Base-by-base conservation (phyloP, 108 stramenopile genomes). In the Nannochloropsis gaditana region DNA sequence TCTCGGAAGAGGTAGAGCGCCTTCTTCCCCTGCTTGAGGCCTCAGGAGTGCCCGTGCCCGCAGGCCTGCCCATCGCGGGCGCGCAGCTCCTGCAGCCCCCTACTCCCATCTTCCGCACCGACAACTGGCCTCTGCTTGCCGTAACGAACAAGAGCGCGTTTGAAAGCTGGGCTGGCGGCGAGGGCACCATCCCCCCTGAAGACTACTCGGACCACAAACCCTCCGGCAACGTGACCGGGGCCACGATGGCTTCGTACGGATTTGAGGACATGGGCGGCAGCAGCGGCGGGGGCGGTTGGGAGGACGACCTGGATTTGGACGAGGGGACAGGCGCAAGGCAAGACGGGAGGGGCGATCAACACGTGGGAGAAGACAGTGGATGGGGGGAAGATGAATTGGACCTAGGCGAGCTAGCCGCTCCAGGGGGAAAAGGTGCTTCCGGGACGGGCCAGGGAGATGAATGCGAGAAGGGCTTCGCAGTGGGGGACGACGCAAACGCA, bases 61-160 rank as follows among this genome's bases (percentile, higher is more conserved):
- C 21, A 11, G 80, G 41, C 41, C 43, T 44, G 43, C 43, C 82
- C 82, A 10, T 82, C 82, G 42, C 15, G 43, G 44, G 82, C 44
- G 85, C 86, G 42, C 41, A 45, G 21, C 88, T 90, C 42, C 83
- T 99, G n/a, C 96, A 96, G 87, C 98, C 98, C 2, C 98, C 98
- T 21, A 97, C 96, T 2, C 96, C 98, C 9, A 96, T 97, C 80
- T 84, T 96, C 83, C 92, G 95, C 44, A 93, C 89, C 43, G 93
- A 93, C 41, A 96, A 97, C 89, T 99, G 98, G 98, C 98, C 98
- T 31, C 94, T 94, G 9, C 88, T 96, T 41, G 95, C 80, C 31
- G 83, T 87, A 45, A 83, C 86, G 19, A 41, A 43, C 41, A 45
- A 45, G 17, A 81, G 21, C 2, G 80, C 42, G 11, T 42, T 44